Evolutionary conservation across 75 land plant species (phyloP), one percentile per base, ranked within the genome.

Genomic region (Isoetes taiwanensis): DNA sequence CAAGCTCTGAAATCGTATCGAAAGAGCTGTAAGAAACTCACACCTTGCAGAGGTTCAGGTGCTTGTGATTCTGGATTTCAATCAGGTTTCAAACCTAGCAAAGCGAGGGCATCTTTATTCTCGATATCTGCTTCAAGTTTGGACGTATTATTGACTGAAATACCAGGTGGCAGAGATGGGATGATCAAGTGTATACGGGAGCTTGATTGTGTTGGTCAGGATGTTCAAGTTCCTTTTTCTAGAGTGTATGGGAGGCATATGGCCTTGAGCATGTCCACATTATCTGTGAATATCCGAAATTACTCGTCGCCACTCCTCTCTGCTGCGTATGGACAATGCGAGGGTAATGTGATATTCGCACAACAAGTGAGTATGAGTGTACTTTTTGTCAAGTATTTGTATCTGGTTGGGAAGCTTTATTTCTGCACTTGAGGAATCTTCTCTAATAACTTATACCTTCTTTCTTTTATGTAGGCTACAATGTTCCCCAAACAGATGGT

Each of bases 291-390:
- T 28, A 30, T 94, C 43, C 76, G 99, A 54, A 56, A 94, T 57
- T 94, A 88, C 43, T 67, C 96, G 31, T 74, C 56, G 34, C 99
- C 99, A 23, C 32, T 94, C 39, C 71, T 88, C 70, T 64, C 80
- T 43, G 90, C 76, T 2, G 69, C 62, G 50, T 31, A 55, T 65
- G 96, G 86, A 61, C 75, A 68, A 68, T 94, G 96, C 65, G 70
- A 84, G 41, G 99, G 99, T 16, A 66, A 79, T 58, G 48, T 88
- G 41, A 73, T 94, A 19, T 69, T 94, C 57, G 99, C 99, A 17
- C 90, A 90, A 59, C 98, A 91, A 94, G 98, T 91, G 14, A 64
- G 57, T 6, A n/a, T n/a, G n/a, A n/a, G n/a, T n/a, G n/a, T n/a
- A n/a, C n/a, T 40, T 56, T 27, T 20, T 5, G 19, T 9, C 9